Percentiles rank a stretch among this genome's conserved stretches.
These are phyloP conservation scores for Bryoglossum gracile DNA, from an alignment of 495 filamentous ascomycete genomes.

Conservation along the genomic window DNA sequence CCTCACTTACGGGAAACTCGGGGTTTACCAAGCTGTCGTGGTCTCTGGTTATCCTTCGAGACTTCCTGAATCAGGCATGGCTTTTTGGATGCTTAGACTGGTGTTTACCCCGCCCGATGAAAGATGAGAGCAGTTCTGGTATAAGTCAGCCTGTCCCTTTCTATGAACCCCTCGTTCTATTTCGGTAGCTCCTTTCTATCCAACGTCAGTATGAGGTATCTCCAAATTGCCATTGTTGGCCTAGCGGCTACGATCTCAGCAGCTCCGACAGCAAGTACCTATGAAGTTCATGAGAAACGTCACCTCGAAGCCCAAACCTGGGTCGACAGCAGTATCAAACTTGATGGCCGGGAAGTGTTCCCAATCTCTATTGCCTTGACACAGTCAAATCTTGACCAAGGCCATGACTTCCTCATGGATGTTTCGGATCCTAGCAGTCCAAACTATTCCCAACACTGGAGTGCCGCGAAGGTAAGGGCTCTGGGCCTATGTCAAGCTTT, in stretches of 20 bases:
- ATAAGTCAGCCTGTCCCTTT: too few species aligned
- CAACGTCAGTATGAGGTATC: constrained; percentile 12
- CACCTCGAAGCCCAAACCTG: neutral
- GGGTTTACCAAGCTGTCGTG: too few species aligned
- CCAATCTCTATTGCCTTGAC: constrained; percentile 7
- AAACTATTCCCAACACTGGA: constrained; percentile 21
- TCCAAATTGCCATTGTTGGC: neutral
- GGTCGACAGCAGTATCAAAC: neutral
- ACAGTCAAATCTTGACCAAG: constrained; percentile 12
- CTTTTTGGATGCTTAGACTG: too few species aligned
- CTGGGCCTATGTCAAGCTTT: neutral
- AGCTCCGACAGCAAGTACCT: constrained; percentile 11
- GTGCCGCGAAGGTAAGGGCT: constrained; percentile 5
- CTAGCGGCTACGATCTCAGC: neutral
- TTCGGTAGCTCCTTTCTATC: too few species aligned
- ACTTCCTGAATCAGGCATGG: too few species aligned
- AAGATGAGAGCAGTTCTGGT: too few species aligned
- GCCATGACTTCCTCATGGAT: constrained; percentile 14
- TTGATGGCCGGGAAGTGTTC: neutral
- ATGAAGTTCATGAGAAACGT: constrained; percentile 17
- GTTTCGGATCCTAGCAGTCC: constrained; percentile 15
- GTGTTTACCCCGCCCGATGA: too few species aligned
- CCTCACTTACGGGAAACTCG: too few species aligned
- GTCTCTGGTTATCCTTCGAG: too few species aligned
- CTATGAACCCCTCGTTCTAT: too few species aligned